Evolutionary conservation across 2,329 filamentous ascomycete species (phyloP).

Genomic region (Aureobasidium pullulans): DNA sequence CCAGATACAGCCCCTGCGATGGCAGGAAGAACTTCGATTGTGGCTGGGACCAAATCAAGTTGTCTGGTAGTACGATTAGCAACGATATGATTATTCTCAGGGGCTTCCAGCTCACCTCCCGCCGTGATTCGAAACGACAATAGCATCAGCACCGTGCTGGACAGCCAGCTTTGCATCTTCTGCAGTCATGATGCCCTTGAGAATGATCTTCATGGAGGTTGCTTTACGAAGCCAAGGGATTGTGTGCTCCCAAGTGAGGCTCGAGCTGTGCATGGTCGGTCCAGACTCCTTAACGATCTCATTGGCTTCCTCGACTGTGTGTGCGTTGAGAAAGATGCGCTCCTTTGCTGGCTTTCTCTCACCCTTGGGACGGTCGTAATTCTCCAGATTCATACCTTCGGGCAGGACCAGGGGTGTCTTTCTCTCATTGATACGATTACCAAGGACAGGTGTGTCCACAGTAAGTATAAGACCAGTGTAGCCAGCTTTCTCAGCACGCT

Average conservation of each 20-base stretch:
- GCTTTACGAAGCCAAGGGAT: constrained; percentile 40
- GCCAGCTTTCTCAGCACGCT: constrained; percentile 22
- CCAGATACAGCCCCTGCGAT: constrained; percentile 27
- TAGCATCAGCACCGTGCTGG: constrained; percentile 30
- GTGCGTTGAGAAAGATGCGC: constrained; percentile 1
- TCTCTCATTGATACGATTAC: constrained; percentile 26
- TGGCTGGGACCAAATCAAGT: constrained; percentile 40
- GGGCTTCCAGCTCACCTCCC: neutral
- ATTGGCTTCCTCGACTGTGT: constrained; percentile 4
- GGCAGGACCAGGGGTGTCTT: constrained; percentile 19
- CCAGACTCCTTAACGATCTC: constrained; percentile 3
- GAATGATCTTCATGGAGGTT: constrained; percentile 43
- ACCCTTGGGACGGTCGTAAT: constrained; percentile 10
- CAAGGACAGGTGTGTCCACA: constrained; percentile 26
- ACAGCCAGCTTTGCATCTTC: constrained; percentile 41
- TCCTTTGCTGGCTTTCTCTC: neutral
- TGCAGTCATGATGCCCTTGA: constrained; percentile 36
- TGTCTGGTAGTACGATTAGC: constrained; percentile 45
- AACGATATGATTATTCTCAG: neutral
- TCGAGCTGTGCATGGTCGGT: constrained; percentile 16
- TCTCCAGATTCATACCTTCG: constrained; percentile 20
- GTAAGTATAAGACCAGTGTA: constrained; percentile 26
- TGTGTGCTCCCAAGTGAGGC: constrained; percentile 38
- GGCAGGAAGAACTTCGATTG: constrained; percentile 36
- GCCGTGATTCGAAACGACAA: constrained; percentile 38